Base-by-base conservation (phyloP, 495 filamentous ascomycete genomes). In the Penicillium angulare region DNA sequence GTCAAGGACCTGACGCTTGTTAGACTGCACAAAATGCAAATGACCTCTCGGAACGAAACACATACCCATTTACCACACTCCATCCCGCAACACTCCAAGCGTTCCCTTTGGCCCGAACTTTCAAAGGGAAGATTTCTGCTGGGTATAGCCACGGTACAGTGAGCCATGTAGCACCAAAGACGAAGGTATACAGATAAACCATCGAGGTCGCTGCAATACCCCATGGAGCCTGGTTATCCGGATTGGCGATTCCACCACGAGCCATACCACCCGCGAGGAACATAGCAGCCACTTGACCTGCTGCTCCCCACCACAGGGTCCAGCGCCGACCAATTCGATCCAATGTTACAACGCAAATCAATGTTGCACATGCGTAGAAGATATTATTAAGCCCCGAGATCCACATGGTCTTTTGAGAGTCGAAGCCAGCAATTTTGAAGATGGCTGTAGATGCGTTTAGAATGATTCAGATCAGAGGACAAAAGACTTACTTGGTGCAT, bases 141-240 rank as follows among this genome's bases (percentile, higher is more conserved):
- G 82, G 82, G 53, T 85, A 85, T 5, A 85, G 57, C 80, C 79
- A 84, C 3, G 82, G 82, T 1, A 81, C 75, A 0, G 78, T 82
- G 7, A 83, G 61, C 79, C 79, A 83, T 0, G 79, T 80, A 77
- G 52, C 40, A 23, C 52, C 40, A 23, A 55, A 55, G 8, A 81
- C 63, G 26, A 66, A 66, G 10, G 76, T 79, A 64, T 76, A 83
- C 7, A 84, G 64, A 61, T 77, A 82, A 31, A 81, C 74, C 49
- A 84, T 76, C 18, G 70, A 66, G 0, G 73, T 70, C 3, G 77
- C 77, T 2, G 74, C 79, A 2, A 65, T 71, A 12, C 79, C 80
- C 38, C 65, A 74, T 6, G 61, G 59, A 21, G 39, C 68, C 18
- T 63, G 63, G 36, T 64, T 64, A 2, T 58, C 36, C 0, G 57